Percentiles rank a stretch among this genome's conserved stretches.
These are phyloP conservation scores for Pichia deserticola DNA, from an alignment of 805 yeast species.

Conservation along the genomic window DNA sequence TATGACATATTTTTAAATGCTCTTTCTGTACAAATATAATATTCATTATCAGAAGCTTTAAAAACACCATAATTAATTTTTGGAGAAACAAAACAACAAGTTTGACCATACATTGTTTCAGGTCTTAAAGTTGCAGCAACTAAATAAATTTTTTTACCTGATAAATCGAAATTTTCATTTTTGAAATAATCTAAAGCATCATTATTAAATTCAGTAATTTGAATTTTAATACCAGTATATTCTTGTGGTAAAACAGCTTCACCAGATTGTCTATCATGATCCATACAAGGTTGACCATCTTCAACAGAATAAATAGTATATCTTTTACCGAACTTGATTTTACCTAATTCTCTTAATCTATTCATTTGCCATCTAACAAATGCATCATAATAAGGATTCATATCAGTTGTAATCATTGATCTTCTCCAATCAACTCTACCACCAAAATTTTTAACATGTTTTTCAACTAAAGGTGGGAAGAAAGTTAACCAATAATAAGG, in stretches of 20 bases:
- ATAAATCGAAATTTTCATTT: constrained; percentile 38
- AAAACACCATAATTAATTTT: constrained; percentile 87
- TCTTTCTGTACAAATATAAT: constrained; percentile 83
- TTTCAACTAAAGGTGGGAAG: constrained; percentile 86
- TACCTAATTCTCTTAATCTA: constrained; percentile 73
- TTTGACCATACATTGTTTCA: constrained; percentile 98
- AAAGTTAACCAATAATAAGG: constrained; percentile 83
- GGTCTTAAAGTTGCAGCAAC: constrained; percentile 98
- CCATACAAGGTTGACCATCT: constrained; percentile 99
- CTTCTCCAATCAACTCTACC: constrained; percentile 98
- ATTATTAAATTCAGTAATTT: constrained; percentile 51
- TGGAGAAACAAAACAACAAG: constrained; percentile 96
- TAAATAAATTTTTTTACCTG: constrained; percentile 61
- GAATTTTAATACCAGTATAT: constrained; percentile 87
- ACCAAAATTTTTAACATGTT: constrained; percentile 75
- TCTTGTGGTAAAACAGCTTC: constrained; percentile 98
- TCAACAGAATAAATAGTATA: constrained; percentile 95
- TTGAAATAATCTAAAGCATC: constrained; percentile 49
- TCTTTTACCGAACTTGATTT: constrained; percentile 96
- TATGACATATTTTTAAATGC: constrained; percentile 96
- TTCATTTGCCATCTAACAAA: constrained; percentile 96
- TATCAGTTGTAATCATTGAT: constrained; percentile 89
- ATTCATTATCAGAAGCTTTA: constrained; percentile 70
- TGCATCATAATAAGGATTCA: constrained; percentile 90
- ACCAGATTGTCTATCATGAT: constrained; percentile 95